These are phyloP conservation scores for Nemania sp. DNA, from an alignment of 2,329 filamentous ascomycete species.

Conservation along the genomic window DNA sequence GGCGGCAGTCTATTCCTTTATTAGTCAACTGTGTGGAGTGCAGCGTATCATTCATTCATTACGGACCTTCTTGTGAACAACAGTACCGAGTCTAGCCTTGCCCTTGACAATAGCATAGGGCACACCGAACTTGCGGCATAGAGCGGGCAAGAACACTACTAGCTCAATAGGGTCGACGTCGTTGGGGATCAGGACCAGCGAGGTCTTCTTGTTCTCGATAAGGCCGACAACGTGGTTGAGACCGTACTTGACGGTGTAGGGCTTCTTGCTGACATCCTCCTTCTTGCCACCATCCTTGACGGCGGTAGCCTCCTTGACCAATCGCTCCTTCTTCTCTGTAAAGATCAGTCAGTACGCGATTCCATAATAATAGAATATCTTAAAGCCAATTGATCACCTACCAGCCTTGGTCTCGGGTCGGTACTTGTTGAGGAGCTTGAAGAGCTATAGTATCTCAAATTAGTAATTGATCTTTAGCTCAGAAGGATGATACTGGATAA, in stretches of 20 bases:
- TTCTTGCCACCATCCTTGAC: conserved; percentile 99
- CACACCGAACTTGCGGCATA: conserved; percentile 99
- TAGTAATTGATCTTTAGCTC: not conserved
- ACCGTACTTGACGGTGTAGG: conserved; percentile 99
- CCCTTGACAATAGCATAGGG: conserved; percentile 99
- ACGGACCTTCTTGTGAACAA: conserved; percentile 98
- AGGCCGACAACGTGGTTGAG: conserved; percentile 99
- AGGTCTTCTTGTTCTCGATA: conserved; percentile 99
- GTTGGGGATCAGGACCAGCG: conserved; percentile 97
- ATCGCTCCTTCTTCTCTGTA: conserved; percentile 97
- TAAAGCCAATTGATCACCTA: conserved; percentile 23
- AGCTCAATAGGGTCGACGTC: conserved; percentile 99
- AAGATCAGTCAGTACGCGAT: conserved; percentile 8
- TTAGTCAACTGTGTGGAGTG: conserved; percentile 45
- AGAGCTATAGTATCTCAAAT: conserved; percentile 52
- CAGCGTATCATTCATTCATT: not conserved
- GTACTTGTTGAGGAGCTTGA: conserved; percentile 99
- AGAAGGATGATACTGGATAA: not conserved
- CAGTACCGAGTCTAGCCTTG: conserved; percentile 98
- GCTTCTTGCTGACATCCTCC: conserved; percentile 99
- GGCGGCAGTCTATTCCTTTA: conserved; percentile 84
- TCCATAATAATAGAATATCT: not conserved
- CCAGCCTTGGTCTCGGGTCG: conserved; percentile 93
- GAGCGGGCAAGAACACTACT: conserved; percentile 97
- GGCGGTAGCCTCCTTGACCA: conserved; percentile 97